phyloP scores from a whole-genome alignment of 2,329 filamentous ascomycete species.

The Xylariomycetidae sp. region DNA sequence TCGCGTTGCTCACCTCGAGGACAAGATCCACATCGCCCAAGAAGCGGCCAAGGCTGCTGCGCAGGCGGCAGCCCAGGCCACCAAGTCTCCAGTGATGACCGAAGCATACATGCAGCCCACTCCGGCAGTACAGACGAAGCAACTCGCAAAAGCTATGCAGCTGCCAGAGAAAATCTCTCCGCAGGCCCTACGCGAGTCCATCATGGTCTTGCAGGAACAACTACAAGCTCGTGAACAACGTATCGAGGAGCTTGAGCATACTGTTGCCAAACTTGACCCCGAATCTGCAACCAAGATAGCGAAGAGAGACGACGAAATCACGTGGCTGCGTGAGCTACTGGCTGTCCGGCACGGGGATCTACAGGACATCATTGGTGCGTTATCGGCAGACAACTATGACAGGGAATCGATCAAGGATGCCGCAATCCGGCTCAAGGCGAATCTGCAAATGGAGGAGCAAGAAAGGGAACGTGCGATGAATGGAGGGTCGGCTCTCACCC shows the following conservation, averaged over 20 bases:
- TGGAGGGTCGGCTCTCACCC: slow-evolving; percentile 59
- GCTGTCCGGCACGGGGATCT: slow-evolving; percentile 87
- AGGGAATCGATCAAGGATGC: slow-evolving; percentile 79
- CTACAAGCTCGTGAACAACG: slow-evolving; percentile 87
- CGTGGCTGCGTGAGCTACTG: slow-evolving; percentile 89
- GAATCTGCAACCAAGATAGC: slow-evolving; percentile 78
- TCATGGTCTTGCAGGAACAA: slow-evolving; percentile 94
- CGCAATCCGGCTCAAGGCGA: slow-evolving; percentile 86
- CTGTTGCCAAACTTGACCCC: slow-evolving; percentile 64
- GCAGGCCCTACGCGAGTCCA: slow-evolving; percentile 91
- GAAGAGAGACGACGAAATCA: slow-evolving; percentile 90
- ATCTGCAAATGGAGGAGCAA: slow-evolving; percentile 96
- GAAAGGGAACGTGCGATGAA: slow-evolving; percentile 83
- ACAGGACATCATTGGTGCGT: slow-evolving; percentile 79
- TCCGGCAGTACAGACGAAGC: slow-evolving; percentile 35
- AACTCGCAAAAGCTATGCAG: slow-evolving; percentile 37
- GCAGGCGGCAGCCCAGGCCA: slow-evolving; percentile 46
- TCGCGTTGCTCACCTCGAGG: slow-evolving; percentile 77
- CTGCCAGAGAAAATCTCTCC: slow-evolving; percentile 85
- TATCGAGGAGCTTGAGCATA: slow-evolving; percentile 81
- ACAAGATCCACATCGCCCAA: slow-evolving; percentile 86
- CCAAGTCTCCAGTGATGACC: slow-evolving; percentile 30
- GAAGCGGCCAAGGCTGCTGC: slow-evolving; percentile 81
- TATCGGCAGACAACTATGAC: slow-evolving; percentile 73
- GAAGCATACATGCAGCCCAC: slow-evolving; percentile 43